Conservation (phyloP, 352 stramenopile species). For the Pythium graminicola region DNA sequence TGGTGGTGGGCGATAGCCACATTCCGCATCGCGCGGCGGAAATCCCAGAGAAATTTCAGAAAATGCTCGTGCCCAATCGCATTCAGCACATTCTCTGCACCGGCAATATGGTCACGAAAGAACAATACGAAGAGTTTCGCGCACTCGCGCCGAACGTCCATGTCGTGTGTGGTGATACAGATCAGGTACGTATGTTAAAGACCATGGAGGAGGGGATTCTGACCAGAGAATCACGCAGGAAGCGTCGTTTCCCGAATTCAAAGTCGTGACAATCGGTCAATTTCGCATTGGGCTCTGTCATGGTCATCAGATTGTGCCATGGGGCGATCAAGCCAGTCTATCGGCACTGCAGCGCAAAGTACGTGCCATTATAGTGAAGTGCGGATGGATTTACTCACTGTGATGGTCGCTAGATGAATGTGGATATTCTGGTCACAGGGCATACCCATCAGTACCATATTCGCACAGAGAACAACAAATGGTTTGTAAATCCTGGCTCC, state of each 20-base stretch:
- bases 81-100: slow-evolving; percentile 99
- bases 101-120: slow-evolving; percentile 93
- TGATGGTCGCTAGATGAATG: slow-evolving; percentile 88
- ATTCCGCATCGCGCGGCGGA: slow-evolving; percentile 91
- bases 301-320: slow-evolving; percentile 94
- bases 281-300: slow-evolving; percentile 97
- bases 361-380: not conserved
- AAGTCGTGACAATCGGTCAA: slow-evolving; percentile 93
- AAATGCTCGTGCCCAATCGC: slow-evolving; percentile 94
- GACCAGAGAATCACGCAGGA: slow-evolving; percentile 43
- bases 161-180: slow-evolving; percentile 93
- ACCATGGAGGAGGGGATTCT: not conserved
- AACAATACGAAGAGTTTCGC: slow-evolving; percentile 94
- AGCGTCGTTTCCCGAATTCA: slow-evolving; percentile 89
- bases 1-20: slow-evolving; percentile 96
- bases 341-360: slow-evolving; percentile 86
- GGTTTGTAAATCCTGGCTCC: slow-evolving; percentile 96
- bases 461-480: slow-evolving; percentile 90
- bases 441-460: slow-evolving; percentile 94
- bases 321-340: slow-evolving; percentile 85
- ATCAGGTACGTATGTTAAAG: slow-evolving; percentile 52
- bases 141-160: slow-evolving; percentile 96
- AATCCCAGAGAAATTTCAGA: slow-evolving; percentile 97
- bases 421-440: slow-evolving; percentile 96
- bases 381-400: no score